Evolutionary conservation across 352 stramenopile species (phyloP).

Genomic region (Aphanomyces invadans): DNA sequence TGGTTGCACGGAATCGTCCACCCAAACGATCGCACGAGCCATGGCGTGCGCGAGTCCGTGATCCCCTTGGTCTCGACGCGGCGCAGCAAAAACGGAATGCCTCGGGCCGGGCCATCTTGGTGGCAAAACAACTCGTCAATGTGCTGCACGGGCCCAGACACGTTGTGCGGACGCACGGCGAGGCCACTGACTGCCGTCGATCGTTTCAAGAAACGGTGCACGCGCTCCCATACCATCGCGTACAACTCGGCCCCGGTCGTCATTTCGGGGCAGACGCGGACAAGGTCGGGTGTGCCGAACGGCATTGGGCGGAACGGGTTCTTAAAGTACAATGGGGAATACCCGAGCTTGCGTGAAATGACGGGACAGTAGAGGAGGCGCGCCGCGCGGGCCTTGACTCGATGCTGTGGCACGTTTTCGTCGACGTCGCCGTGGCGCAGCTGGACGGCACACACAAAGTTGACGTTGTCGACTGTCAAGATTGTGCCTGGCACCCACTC

Average conservation of each 20-base stretch:
- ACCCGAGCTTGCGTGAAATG: conserved; percentile 78
- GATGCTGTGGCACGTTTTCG: conserved; percentile 55
- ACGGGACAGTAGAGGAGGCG: conserved; percentile 72
- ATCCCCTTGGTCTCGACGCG: conserved; percentile 78
- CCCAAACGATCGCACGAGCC: conserved; percentile 75
- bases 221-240: conserved; percentile 68
- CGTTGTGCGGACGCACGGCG: conserved; percentile 42
- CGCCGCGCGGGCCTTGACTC: conserved; percentile 58
- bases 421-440: conserved; percentile 62
- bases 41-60: conserved; percentile 66
- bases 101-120: no score
- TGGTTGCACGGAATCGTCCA: conserved; percentile 70
- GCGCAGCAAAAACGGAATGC: conserved; percentile 47
- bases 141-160: conserved; percentile 17
- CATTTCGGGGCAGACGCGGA: conserved; percentile 74
- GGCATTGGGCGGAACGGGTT: conserved; percentile 79
- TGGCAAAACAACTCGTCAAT: conserved; percentile 77
- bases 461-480: conserved; percentile 23
- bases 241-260: conserved; percentile 77
- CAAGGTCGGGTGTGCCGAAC: conserved; percentile 81
- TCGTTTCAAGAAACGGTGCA: conserved; percentile 70
- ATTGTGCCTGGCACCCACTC: conserved; percentile 15
- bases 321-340: conserved; percentile 84
- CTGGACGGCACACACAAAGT: conserved; percentile 45
- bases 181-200: not conserved